A percentile compares a stretch with the other conserved stretches of the same genome.
These are phyloP conservation scores for Leccinum arenicola DNA, from an alignment of 768 basidiomycete genomes.

Conservation along the genomic window DNA sequence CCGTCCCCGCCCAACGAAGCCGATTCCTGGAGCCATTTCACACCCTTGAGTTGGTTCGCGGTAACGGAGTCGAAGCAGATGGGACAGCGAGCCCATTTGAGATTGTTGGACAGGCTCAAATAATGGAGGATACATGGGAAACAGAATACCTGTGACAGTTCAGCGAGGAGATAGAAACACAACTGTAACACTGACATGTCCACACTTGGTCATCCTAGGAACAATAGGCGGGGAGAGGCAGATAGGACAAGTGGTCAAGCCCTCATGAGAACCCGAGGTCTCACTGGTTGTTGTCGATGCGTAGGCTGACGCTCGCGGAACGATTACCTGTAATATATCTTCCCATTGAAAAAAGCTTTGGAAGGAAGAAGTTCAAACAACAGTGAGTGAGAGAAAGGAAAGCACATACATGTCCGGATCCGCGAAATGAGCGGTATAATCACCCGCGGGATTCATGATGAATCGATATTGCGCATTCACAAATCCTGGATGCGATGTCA, in stretches of 20 bases:
- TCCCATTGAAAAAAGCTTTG: conserved; percentile 92
- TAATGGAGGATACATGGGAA: conserved; percentile 94
- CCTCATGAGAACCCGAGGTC: conserved; percentile 47
- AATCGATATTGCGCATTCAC: conserved; percentile 97
- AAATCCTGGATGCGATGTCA: conserved; percentile 58
- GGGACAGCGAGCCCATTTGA: conserved; percentile 90
- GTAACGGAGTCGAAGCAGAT: conserved; percentile 95
- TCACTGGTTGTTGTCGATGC: conserved; percentile 57
- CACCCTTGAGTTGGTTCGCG: conserved; percentile 86
- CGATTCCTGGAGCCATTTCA: conserved; percentile 81
- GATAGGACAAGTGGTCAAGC: conserved; percentile 83
- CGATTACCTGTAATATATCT: conserved; percentile 91
- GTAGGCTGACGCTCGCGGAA: conserved; percentile 78
- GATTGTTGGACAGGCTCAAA: conserved; percentile 74
- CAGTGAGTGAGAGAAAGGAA: background rate
- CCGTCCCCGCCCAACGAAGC: conserved; percentile 31
- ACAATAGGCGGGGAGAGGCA: conserved; percentile 89
- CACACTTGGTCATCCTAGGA: conserved; percentile 94
- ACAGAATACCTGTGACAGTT: conserved; percentile 72
- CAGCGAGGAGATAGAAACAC: background rate
- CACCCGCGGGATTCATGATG: conserved; percentile 89
- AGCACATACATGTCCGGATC: conserved; percentile 90
- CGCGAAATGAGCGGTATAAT: conserved; percentile 93
- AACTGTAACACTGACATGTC: conserved; percentile 68
- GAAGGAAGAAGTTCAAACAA: background rate